Evolutionary conservation across 371 early-diverging fungal species (phyloP), one percentile per base, ranked within the genome.

Genomic region (Rhizomucor pusillus): DNA sequence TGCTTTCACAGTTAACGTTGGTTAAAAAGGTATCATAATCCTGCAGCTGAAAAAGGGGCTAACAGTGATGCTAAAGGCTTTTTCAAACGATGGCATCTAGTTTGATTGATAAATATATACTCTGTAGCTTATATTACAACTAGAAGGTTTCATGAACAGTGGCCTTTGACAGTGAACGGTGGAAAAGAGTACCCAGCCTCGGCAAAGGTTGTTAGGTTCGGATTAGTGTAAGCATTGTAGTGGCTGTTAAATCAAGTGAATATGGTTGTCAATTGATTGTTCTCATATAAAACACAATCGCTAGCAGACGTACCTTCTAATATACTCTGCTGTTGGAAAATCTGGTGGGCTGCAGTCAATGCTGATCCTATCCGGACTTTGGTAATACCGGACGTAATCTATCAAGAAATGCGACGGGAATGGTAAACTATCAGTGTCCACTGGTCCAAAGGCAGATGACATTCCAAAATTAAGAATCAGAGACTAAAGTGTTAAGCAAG

Each of bases 371-470:
- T 81, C 73, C 5, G 77, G 77, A 23, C 73, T 69, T 33, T 80
- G 81, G 66, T 75, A 80, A 22, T 81, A 63, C 5, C 81, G 71
- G 11, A 80, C 59, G 45, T 80, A 80, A 65, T 80, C 81, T 18
- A 80, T 49, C 43, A 71, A 64, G 70, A 80, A 68, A 34, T 63
- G 56, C 18, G 72, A 66, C 2, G 81, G 81, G 53, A 73, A 68
- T 9, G 41, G 25, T 14, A 80, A 53, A n/a, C 63, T 47, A 1
- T 48, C 54, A 0, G 67, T 52, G 25, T 72, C 63, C 22, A 77
- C 71, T 16, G 52, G 50, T 2, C 71, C 66, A 56, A 81, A 81
- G 13, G 63, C 57, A 19, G 36, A 24, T 2, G 29, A 29, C 29
- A 29, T 29, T 29, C 29, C 29, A 7, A 29, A 29, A 29, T 29